Evolutionary conservation across 2,329 filamentous ascomycete genomes (phyloP), one percentile per base, ranked within the genome.

Genomic region (Xylariales sp.): DNA sequence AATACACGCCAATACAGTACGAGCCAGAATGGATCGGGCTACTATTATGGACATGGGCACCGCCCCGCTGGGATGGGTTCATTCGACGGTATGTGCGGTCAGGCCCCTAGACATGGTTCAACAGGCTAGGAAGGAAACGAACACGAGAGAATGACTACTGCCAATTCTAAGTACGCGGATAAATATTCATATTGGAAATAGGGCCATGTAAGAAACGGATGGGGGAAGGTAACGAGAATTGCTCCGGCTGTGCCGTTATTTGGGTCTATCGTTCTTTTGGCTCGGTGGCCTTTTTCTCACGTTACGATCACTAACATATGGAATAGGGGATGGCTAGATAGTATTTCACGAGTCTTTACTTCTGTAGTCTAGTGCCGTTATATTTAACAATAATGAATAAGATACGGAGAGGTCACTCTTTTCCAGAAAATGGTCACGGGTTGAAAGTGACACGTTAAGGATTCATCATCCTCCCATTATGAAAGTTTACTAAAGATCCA

Each of bases 21-120:
- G 16, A 55, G 41, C 9, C 59, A 63, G 30, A 41, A 30, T 9
- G 45, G 10, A 3, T 18, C 50, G 3, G 10, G 23, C 9, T 69
- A 69, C 41, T 14, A 16, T 12, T 65, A 68, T 36, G 53, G 54
- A 3, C 34, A 68, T 41, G 60, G 54, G 34, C 34, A 60, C 1
- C n/a, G 41, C n/a, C 32, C 30, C 5, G 18, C 45, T 5, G 52
- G 56, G 16, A 61, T 46, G 9, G 39, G 12, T 8, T 46, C 65
- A n/a, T 60, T 46, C 23, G 39, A 57, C 32, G 30, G 36, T 43
- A 41, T 41, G 5, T 28, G 32, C 12, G 45, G 57, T 36, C 65
- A 48, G 8, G 36, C 16, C 14, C 7, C 30, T 10, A 53, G 43
- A 18, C 56, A 56, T 28, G 52, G 32, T 36, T 16, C 65, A 6